Evolutionary conservation across 2,329 filamentous ascomycete genomes (phyloP).

Genomic region (Scedosporium aurantiacum): DNA sequence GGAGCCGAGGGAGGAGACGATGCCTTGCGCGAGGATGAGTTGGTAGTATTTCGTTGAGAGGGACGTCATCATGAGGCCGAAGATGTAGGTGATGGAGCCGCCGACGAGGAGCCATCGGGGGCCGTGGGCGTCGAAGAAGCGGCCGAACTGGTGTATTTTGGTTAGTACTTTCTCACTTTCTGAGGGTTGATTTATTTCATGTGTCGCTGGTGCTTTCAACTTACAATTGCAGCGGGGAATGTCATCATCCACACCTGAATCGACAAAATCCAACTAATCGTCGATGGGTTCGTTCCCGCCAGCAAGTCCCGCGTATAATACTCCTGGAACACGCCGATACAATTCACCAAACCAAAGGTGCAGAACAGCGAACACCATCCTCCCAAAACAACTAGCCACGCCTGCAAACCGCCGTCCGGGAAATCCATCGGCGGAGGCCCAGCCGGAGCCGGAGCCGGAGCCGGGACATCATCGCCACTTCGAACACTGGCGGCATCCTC

Average conservation of each 20-base stretch:
- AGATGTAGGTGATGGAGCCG: slow-evolving; percentile 46
- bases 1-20: slow-evolving; percentile 30
- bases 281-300: slow-evolving; percentile 33
- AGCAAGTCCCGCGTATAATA: slow-evolving; percentile 44
- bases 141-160: slow-evolving; percentile 35
- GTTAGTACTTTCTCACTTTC: neutral
- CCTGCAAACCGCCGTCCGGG: slow-evolving; percentile 46
- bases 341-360: slow-evolving; percentile 33
- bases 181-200: neutral
- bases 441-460: slow-evolving; percentile 18
- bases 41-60: slow-evolving; percentile 35
- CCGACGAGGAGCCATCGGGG: slow-evolving; percentile 43
- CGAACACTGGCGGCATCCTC: neutral
- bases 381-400: slow-evolving; percentile 45
- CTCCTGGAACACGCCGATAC: slow-evolving; percentile 44
- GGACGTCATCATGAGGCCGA: slow-evolving; percentile 55
- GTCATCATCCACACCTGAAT: slow-evolving; percentile 37
- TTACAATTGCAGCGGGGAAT: slow-evolving; percentile 36
- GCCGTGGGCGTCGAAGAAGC: slow-evolving; percentile 53
- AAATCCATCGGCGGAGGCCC: slow-evolving; percentile 37
- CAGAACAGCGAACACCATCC: slow-evolving; percentile 32
- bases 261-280: slow-evolving; percentile 50
- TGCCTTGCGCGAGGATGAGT: slow-evolving; percentile 30
- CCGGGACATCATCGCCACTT: slow-evolving; percentile 7
- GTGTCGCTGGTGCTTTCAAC: slow-evolving; percentile 16